A percentile compares a stretch with the other conserved stretches of the same genome.
These are phyloP conservation scores for Neofusicoccum umdonicola DNA, from an alignment of 2,329 filamentous ascomycete species.

Conservation along the genomic window DNA sequence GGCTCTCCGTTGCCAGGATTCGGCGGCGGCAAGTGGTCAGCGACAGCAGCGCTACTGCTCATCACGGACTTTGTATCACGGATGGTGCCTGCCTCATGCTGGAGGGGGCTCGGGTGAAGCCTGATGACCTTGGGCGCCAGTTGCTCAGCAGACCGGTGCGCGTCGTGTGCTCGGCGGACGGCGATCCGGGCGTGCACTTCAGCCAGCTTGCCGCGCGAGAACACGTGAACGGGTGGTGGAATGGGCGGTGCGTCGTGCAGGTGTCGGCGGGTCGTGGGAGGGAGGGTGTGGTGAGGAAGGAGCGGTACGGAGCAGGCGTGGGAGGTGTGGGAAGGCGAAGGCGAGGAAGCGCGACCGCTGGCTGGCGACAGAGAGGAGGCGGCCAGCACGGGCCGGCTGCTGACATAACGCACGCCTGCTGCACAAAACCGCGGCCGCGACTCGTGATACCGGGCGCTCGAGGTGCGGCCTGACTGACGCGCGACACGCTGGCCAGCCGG, in stretches of 20 bases:
- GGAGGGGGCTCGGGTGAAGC: slow-evolving; percentile 13
- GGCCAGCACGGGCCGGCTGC: slow-evolving; percentile 10
- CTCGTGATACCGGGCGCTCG: slow-evolving; percentile 11
- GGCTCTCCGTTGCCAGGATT: slow-evolving; percentile 18
- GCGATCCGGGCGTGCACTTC: slow-evolving; percentile 7
- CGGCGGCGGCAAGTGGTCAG: slow-evolving; percentile 19
- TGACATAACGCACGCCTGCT: slow-evolving; percentile 6
- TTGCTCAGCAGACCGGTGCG: slow-evolving; percentile 19
- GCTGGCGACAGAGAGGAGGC: slow-evolving; percentile 13
- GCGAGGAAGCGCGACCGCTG: slow-evolving; percentile 12
- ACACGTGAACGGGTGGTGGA: neutral
- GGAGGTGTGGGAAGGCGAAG: slow-evolving; percentile 13
- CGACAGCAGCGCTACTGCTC: slow-evolving; percentile 20
- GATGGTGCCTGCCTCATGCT: slow-evolving; percentile 18
- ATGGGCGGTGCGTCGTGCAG: slow-evolving; percentile 4
- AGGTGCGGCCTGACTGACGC: slow-evolving; percentile 1
- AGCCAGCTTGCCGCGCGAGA: slow-evolving; percentile 8
- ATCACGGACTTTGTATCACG: slow-evolving; percentile 19
- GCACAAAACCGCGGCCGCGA: slow-evolving; percentile 3
- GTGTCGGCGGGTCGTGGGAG: slow-evolving; percentile 1
- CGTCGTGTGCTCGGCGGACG: slow-evolving; percentile 14
- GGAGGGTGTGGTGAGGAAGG: slow-evolving; percentile 9
- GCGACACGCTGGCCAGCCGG: slow-evolving; percentile 9
- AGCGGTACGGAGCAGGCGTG: slow-evolving; percentile 6
- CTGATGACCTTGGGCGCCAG: slow-evolving; percentile 16